Evolutionary conservation across 2,329 filamentous ascomycete species (phyloP), one percentile per base, ranked within the genome.

Genomic region (Lizonia empirigonia): DNA sequence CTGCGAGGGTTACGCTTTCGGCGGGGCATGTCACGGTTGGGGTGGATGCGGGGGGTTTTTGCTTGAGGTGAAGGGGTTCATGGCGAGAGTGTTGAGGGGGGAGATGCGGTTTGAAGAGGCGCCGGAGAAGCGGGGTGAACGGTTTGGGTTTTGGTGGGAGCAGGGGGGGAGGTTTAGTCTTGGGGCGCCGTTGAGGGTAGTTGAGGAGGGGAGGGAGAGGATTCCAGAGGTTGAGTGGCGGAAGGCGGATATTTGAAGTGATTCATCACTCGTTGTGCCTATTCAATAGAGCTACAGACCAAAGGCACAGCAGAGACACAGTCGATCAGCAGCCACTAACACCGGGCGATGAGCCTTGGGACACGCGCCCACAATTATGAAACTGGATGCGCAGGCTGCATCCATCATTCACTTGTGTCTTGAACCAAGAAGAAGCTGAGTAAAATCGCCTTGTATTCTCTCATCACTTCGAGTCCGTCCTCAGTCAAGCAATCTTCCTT

Each of bases 11-110:
- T 3, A 32, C 18, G 29, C 23, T 58, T 8, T 44, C 44, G 8
- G 44, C 55, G n/a, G 51, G 55, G 5, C 55, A 58, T 44, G 47
- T 44, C 2, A 50, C 47, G 5, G 47, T 38, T n/a, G 38, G 35
- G 2, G 47, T 35, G 13, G 52, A 58, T 49, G 55, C 55, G 5
- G 7, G 23, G 29, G 9, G 1, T 55, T 44, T 33, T 34, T 58
- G n/a, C n/a, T 38, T 8, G 20, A 24, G 13, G 48, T 46, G 13
- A 52, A 41, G 26, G 24, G 10, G 20, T 58, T 58, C 5, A 50
- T 58, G 47, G 16, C 12, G 22, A 50, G 38, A 33, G 55, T 58
- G 30, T 30, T 58, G 44, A 32, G 51, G 18, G 47, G 45, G 2
- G 48, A 58, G 15, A 50, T 53, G 6, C 15, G 4, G 2, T 44